Evolutionary conservation across 73 alveolate species (phyloP).

Genomic region (Symbiodinium natans): DNA sequence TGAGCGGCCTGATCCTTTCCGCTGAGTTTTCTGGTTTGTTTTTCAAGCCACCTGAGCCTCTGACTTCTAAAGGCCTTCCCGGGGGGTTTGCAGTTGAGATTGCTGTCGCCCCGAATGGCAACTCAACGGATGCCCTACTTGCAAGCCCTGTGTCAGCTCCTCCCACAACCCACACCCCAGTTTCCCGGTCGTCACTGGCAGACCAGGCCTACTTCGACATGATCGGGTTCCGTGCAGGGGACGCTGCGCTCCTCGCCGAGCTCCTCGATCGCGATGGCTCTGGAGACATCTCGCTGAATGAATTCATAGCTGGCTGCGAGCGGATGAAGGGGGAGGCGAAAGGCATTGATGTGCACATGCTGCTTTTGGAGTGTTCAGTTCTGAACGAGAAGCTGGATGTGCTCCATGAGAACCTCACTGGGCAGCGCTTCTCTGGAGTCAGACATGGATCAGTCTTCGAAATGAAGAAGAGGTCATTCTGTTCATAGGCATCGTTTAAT

Average conservation of each 20-base stretch:
- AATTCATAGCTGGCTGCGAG: conserved; percentile 68
- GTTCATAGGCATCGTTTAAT: background rate
- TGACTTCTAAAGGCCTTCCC: too few species aligned
- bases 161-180: too few species aligned
- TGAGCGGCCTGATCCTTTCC: too few species aligned
- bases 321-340: conserved; percentile 76
- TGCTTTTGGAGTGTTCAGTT: conserved; percentile 59
- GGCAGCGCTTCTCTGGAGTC: background rate
- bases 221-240: conserved; percentile 74
- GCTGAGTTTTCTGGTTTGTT: too few species aligned
- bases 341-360: conserved; percentile 53
- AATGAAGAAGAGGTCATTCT: background rate
- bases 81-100: too few species aligned
- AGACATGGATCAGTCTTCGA: background rate
- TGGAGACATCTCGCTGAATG: conserved; percentile 39
- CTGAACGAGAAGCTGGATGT: conserved; percentile 6
- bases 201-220: conserved; percentile 4
- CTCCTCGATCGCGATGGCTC: conserved; percentile 40
- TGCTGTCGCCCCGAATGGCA: too few species aligned
- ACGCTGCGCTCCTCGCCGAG: conserved; percentile 55
- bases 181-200: background rate
- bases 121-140: too few species aligned
- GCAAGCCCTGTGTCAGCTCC: too few species aligned
- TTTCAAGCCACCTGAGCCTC: too few species aligned
- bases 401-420: background rate